phyloP scores from a whole-genome alignment of 228 moss, liverwort and hornwort species.

The Sphagnum magellanicum region DNA sequence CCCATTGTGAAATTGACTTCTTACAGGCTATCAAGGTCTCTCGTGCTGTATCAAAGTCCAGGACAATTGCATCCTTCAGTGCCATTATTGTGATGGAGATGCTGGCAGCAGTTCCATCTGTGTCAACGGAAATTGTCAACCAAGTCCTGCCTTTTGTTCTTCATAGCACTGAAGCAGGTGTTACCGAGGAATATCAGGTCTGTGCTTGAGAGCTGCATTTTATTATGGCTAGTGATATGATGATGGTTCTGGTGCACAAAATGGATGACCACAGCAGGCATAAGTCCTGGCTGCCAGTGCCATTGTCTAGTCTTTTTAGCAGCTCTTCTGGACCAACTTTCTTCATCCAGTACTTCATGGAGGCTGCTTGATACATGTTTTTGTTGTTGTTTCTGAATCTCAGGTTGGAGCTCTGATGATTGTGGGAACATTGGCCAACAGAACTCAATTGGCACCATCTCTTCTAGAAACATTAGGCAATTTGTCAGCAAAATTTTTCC shows the following conservation, averaged over 20 bases:
- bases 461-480: constrained; percentile 54
- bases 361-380: no score
- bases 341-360: no score
- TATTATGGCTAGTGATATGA: not conserved
- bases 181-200: constrained; percentile 86
- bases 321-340: no score
- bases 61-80: constrained; percentile 58
- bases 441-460: constrained; percentile 56
- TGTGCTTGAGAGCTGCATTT: constrained; percentile 1
- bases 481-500: constrained; percentile 51
- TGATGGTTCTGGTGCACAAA: no score
- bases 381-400: no score
- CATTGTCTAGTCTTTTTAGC: no score
- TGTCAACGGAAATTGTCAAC: constrained; percentile 70
- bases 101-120: constrained; percentile 59
- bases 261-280: no score
- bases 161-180: constrained; percentile 59
- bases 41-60: constrained; percentile 56
- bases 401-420: constrained; percentile 96
- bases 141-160: constrained; percentile 74
- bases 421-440: constrained; percentile 78
- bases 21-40: constrained; percentile 63
- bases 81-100: constrained; percentile 78
- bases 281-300: no score
- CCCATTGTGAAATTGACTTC: no score